Evolutionary conservation across 306 rosid species (phyloP).

Genomic region (Macrotyloma uniflorum): DNA sequence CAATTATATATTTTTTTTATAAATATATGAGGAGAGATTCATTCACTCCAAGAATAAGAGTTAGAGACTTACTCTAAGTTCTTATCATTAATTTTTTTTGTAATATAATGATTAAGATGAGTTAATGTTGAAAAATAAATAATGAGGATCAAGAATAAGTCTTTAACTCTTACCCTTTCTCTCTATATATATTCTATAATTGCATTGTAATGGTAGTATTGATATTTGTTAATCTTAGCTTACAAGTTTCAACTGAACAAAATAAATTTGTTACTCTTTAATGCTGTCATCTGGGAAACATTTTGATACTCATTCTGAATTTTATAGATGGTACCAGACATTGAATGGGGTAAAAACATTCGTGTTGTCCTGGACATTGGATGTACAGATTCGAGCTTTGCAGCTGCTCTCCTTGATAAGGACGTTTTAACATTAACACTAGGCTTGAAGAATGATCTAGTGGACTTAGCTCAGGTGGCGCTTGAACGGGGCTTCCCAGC

Average conservation of each 20-base stretch:
- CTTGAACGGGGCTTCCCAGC: constrained; percentile 93
- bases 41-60: too few species aligned
- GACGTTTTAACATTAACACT: constrained; percentile 78
- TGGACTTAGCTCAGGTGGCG: constrained; percentile 86
- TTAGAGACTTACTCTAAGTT: too few species aligned
- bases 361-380: constrained; percentile 86
- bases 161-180: too few species aligned
- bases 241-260: background rate
- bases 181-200: constrained; percentile 15
- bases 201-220: background rate
- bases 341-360: constrained; percentile 95
- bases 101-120: too few species aligned
- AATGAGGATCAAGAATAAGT: too few species aligned
- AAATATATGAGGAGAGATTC: too few species aligned
- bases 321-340: constrained; percentile 95
- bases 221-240: constrained; percentile 3
- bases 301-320: constrained; percentile 39
- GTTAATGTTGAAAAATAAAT: too few species aligned
- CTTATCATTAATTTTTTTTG: too few species aligned
- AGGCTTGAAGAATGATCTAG: constrained; percentile 89
- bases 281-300: constrained; percentile 19
- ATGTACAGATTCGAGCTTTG: constrained; percentile 76
- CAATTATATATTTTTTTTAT: background rate
- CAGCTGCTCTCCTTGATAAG: constrained; percentile 72
- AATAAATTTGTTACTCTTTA: constrained; percentile 12